Evolutionary conservation across 768 basidiomycete species (phyloP), one percentile per base, ranked within the genome.

Genomic region (Boletus speciosus): DNA sequence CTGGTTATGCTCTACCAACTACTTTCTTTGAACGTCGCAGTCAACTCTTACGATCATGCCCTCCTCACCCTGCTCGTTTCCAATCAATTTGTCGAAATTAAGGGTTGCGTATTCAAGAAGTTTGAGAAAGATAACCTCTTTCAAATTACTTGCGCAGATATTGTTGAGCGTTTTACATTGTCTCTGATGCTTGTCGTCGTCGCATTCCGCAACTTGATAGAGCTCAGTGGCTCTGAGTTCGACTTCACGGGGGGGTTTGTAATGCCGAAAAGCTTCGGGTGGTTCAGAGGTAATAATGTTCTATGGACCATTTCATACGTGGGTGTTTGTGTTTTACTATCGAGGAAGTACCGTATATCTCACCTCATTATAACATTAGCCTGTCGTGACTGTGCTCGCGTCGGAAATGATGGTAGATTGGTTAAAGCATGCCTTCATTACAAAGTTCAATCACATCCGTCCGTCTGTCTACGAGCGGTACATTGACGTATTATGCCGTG

Each of bases 21-120:
- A 47, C 90, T 96, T 51, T 82, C 94, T 5, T 79, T 99, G 52
- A 98, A 98, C 59, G 96, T 99, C 35, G 96, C 97, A 5, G 89
- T 99, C 66, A 98, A 98, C 73, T 96, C 94, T 16, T 99, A 96
- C 69, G 95, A 98, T 68, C 90, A 98, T 63, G 88, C 96, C 2
- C 82, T 99, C 7, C 78, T 99, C 38, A 97, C 95, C 0, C 80
- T 99, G 0, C 80, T 99, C 8, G 85, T 99, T 42, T 97, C 93
- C 42, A 99, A 98, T 66, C 97, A 99, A 70, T 98, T 99, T 64
- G 96, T 98, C 34, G 97, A 99, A 73, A 98, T 98, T 71, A 99
- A 99, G 73, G 95, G 96, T 34, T 93, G 91, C 67, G 97, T 99
- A 2, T 99, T 99, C 83, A 99, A 98, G 73, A 98, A 89, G 68